phyloP scores from a whole-genome alignment of 352 stramenopile species.

The Phytophthora ramorum region DNA sequence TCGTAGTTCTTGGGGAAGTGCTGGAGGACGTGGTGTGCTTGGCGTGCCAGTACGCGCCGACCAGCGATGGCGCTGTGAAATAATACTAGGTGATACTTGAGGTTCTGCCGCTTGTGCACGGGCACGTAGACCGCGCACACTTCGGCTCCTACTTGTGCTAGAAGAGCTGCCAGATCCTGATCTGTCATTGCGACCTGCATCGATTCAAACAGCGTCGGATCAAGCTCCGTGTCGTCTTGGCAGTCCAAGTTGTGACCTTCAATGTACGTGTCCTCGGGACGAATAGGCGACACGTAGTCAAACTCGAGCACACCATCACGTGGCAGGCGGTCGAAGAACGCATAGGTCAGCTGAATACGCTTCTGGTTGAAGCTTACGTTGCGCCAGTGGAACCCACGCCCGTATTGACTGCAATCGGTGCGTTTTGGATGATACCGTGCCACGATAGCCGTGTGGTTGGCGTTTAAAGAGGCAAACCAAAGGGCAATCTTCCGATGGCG shows the following conservation, averaged over 20 bases:
- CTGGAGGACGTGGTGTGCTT: conserved; percentile 70
- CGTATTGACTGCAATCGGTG: conserved; percentile 68
- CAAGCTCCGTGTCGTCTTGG: conserved; percentile 14
- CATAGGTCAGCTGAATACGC: conserved; percentile 52
- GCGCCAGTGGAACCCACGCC: conserved; percentile 64
- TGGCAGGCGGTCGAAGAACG: conserved; percentile 69
- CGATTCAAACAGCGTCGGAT: conserved; percentile 14
- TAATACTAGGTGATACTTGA: conserved; percentile 77
- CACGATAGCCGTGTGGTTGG: conserved; percentile 36
- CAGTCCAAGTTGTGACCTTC: conserved; percentile 24
- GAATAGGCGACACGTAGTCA: conserved; percentile 66
- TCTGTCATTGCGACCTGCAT: conserved; percentile 39
- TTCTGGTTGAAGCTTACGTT: conserved; percentile 74
- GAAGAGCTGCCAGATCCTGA: conserved; percentile 42
- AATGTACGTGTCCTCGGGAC: conserved; percentile 56
- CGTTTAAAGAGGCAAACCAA: conserved; percentile 75
- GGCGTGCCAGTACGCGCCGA: conserved; percentile 44
- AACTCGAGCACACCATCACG: conserved; percentile 66
- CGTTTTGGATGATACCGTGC: conserved; percentile 49
- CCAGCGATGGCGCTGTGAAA: conserved; percentile 71
- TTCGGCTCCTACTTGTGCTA: conserved; percentile 64
- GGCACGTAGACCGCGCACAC: conserved; percentile 78
- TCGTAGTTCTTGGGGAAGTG: conserved; percentile 80
- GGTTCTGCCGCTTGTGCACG: conserved; percentile 67
- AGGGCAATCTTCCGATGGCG: conserved; percentile 70